Base-by-base conservation (phyloP, 345 rosid genomes). In the Camelina sativa region DNA sequence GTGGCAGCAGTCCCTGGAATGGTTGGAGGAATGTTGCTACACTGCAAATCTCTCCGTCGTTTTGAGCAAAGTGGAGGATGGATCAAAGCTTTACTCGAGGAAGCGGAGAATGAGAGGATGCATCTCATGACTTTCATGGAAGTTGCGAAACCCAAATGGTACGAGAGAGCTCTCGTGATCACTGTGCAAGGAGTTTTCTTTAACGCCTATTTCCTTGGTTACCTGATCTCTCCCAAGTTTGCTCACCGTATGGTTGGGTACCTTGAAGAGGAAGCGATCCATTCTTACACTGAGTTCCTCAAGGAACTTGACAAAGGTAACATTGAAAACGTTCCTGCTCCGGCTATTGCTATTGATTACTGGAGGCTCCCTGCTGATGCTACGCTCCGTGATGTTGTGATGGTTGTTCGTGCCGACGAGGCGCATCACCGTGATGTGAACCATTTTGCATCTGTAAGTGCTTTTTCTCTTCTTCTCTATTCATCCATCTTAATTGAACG, bases 41-140 rank as follows among this genome's bases (percentile, higher is more conserved):
- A 89, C 78, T 87, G 84, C 85, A 87, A 89, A 59, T 91, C 97
- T 0, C 82, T 91, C 2, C 75, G 95, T 52, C 67, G 85, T 7
- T 89, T 91, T 46, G 91, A 91, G 80, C 91, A 87, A 34, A 89
- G 95, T 11, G 97, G 97, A 0, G 97, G 97, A 0, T 91, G 95
- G 95, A 91, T 91, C 74, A 87, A 84, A 57, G 88, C 91, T 1
- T 67, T 91, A 4, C 82, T 91, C 2, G 97, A 91, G 35, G 97
- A 91, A 74, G 95, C 97, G 0, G 97, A 91, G 87, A 91, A 91
- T 20, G 97, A 91, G 68, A 83, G 97, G 10, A 91, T 91, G 97
- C 97, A 91, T 67, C 83, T 91, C 0, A 91, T 91, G 97, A 91
- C 95, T 1, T 91, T 91, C 80, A 91, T 91, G 95, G 95, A 91